Evolutionary conservation across 805 yeast species (phyloP), one percentile per base, ranked within the genome.

Genomic region (Pichia membranifaciens): DNA sequence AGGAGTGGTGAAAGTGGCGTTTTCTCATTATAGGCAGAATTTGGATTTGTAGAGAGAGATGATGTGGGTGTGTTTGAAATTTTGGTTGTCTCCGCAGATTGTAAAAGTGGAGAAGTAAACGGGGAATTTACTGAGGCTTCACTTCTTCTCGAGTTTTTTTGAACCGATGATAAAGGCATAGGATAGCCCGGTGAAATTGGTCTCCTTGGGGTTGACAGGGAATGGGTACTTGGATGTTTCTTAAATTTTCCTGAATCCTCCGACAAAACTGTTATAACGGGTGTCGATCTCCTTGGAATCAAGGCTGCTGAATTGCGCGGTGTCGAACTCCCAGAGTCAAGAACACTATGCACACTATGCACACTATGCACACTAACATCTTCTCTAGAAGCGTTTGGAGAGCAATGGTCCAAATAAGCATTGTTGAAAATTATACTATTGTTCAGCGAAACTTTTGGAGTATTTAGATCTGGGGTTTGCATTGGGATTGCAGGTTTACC

Each of bases 1-100:
- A 89, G 64, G 18, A 89, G 66, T 0, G 96, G 96, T 0, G 96
- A 87, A 29, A 87, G 61, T 5, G 95, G 96, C 3, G 84, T 81
- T 48, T 79, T 81, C 3, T 70, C 63, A 2, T n/a, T 10, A 3
- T 17, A 12, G 18, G 34, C 20, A 4, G 36, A n/a, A 32, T 16
- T 40, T 20, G 22, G 34, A 12, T 13, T 13, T 2, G 35, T 10
- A 5, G 39, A 9, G 15, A 41, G 9, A 17, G 31, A 28, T 22
- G 34, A 25, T 35, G 45, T 15, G 12, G 42, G 13, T 20, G 41
- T 25, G 9, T 20, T n/a, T 3, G 48, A 25, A n/a, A 47, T 36
- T n/a, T 25, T 42, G 10, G 15, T 36, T 2, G 45, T 20, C 5
- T 80, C 86, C 33, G 71, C 66, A 0, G 82, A 72, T 42, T 69